Evolutionary conservation across 441 rosid species (phyloP), one percentile per base, ranked within the genome.

Genomic region (Populus hybrid): DNA sequence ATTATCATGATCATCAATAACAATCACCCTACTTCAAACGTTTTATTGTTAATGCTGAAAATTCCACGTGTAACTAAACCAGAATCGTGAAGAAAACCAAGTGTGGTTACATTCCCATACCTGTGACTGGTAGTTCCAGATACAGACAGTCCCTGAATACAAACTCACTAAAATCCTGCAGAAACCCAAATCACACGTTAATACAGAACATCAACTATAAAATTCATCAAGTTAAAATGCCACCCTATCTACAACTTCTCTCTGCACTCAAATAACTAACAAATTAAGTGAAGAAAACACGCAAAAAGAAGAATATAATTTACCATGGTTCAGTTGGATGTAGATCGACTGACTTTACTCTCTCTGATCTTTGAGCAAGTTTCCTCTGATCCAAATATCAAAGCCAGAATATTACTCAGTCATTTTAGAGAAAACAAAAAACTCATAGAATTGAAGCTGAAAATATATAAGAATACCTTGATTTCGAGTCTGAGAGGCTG

Each of bases 311-410:
- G 28, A 69, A 11, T 53, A 35, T 8, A 70, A 57, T 64, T 75
- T 82, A 95, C 98, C 99, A 94, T 94, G 98, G 98, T 79, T 95
- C 89, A 0, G 91, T 83, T n/a, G 95, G 97, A 83, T 95, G 99
- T n/a, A 95, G 88, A 82, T 94, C 97, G 24, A 92, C 94, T 21
- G 93, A 91, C 79, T 93, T 92, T 50, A 95, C 98, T 84, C 98
- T 86, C 68, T 91, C 97, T 40, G 95, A 95, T 81, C 88, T 82
- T 83, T 91, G 92, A 78, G 90, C 86, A 78, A 92, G 85, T 83
- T 92, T 88, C 67, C 90, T 91, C 97, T 93, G 88, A 81, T 78
- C 77, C 75, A 85, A 75, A 81, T 32, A 82, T 42, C 9, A 79
- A 23, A 67, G 69, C 8, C 67, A 84, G 28, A 50, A 59, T 35